phyloP scores from a whole-genome alignment of 2,329 filamentous ascomycete species.

The Dactylonectria macrodidyma region DNA sequence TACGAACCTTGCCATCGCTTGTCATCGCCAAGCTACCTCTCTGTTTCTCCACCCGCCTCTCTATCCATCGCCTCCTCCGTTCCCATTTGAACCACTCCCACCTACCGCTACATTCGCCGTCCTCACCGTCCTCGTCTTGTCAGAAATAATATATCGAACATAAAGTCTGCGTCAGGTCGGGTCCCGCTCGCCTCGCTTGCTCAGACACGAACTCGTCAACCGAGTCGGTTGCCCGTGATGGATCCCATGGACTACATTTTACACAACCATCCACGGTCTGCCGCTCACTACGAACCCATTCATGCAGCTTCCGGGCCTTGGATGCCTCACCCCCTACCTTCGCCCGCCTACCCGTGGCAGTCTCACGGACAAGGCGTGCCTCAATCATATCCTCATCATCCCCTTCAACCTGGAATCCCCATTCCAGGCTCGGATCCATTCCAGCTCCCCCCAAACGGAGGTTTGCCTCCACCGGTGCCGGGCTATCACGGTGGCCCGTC shows the following conservation, averaged over 20 bases:
- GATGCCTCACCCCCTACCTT: constrained; percentile 41
- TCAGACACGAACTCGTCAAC: constrained; percentile 5
- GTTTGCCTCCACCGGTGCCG: constrained; percentile 44
- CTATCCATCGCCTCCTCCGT: neutral
- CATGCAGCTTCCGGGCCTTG: constrained; percentile 47
- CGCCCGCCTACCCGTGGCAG: constrained; percentile 44
- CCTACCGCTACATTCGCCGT: neutral
- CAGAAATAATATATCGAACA: constrained; percentile 19
- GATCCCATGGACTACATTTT: constrained; percentile 48
- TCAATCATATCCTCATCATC: constrained; percentile 40
- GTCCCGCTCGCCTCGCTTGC: constrained; percentile 2
- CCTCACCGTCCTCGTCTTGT: constrained; percentile 16
- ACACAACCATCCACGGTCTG: constrained; percentile 40
- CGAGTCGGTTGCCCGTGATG: constrained; percentile 38
- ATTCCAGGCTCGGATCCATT: constrained; percentile 40
- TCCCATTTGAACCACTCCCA: constrained; percentile 4
- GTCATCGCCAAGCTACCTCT: constrained; percentile 31
- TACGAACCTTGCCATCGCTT: constrained; percentile 43
- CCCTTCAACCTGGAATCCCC: constrained; percentile 30
- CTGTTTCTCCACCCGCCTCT: constrained; percentile 4
- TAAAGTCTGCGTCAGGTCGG: constrained; percentile 15
- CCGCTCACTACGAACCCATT: constrained; percentile 48
- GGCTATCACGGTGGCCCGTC: constrained; percentile 32
- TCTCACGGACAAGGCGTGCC: constrained; percentile 36
- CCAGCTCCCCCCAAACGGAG: constrained; percentile 36